Conservation (phyloP, 331 rosid species). For the Malus hybrid region DNA sequence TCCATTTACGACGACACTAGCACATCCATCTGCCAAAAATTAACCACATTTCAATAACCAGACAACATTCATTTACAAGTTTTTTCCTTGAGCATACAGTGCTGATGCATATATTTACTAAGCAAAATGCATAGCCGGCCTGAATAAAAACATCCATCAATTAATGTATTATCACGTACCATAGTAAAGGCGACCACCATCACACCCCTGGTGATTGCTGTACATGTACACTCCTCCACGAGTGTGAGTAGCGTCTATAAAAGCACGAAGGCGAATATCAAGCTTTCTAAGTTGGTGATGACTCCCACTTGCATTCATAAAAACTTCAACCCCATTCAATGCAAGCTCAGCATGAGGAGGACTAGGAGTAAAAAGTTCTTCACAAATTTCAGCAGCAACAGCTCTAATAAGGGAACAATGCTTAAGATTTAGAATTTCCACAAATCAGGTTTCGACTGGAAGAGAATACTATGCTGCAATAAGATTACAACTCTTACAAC, state of each 20-base stretch:
- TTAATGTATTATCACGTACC: constrained; percentile 36
- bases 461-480: background rate
- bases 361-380: constrained; percentile 69
- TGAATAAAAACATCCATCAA: background rate
- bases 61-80: background rate
- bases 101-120: background rate
- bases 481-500: background rate
- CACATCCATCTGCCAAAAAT: constrained; percentile 75
- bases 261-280: constrained; percentile 83
- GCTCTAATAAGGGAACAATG: constrained; percentile 49
- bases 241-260: constrained; percentile 77
- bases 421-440: constrained; percentile 11
- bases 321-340: constrained; percentile 93
- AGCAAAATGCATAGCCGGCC: background rate
- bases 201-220: constrained; percentile 95
- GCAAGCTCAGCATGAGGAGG: constrained; percentile 98
- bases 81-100: background rate
- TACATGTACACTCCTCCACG: constrained; percentile 96
- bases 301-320: constrained; percentile 98
- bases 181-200: constrained; percentile 93
- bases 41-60: background rate
- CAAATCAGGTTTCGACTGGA: constrained; percentile 9
- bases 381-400: constrained; percentile 93
- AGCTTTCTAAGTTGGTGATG: constrained; percentile 98
- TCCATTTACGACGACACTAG: constrained; percentile 77